phyloP scores from a whole-genome alignment of 148 eudicot species.

The Cornus controversa region DNA sequence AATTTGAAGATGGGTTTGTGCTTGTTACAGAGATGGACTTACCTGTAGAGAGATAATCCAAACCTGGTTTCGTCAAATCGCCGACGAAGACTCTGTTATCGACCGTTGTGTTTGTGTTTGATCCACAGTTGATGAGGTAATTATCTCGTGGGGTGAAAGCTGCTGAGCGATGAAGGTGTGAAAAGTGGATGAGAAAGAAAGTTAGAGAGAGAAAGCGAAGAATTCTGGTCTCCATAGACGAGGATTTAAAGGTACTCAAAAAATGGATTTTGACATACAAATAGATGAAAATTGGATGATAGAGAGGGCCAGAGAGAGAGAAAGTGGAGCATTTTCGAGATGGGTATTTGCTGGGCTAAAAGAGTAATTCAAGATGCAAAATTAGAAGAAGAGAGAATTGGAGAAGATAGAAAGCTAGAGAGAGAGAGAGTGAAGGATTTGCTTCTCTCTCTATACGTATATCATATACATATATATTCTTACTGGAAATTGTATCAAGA shows the following conservation, averaged over 20 bases:
- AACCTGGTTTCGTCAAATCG: constrained; percentile 46
- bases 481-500: not conserved
- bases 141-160: constrained; percentile 61
- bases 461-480: no score
- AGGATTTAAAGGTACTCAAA: not conserved
- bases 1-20: constrained; percentile 43
- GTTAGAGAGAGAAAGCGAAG: constrained; percentile 13
- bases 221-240: constrained; percentile 24
- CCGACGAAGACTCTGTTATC: constrained; percentile 57
- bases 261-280: not conserved
- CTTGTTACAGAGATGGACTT: constrained; percentile 49
- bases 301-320: not conserved
- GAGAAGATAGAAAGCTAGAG: no score
- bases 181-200: constrained; percentile 8
- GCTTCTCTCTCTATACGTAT: not conserved
- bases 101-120: constrained; percentile 34
- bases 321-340: not conserved
- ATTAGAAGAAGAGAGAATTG: no score
- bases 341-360: not conserved
- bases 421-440: no score
- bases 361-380: not conserved
- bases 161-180: constrained; percentile 17
- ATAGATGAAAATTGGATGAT: not conserved
- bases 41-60: constrained; percentile 34
- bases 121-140: constrained; percentile 77